These are phyloP conservation scores for Sporothrix humicola DNA, from an alignment of 2,329 filamentous ascomycete genomes.

Conservation along the genomic window DNA sequence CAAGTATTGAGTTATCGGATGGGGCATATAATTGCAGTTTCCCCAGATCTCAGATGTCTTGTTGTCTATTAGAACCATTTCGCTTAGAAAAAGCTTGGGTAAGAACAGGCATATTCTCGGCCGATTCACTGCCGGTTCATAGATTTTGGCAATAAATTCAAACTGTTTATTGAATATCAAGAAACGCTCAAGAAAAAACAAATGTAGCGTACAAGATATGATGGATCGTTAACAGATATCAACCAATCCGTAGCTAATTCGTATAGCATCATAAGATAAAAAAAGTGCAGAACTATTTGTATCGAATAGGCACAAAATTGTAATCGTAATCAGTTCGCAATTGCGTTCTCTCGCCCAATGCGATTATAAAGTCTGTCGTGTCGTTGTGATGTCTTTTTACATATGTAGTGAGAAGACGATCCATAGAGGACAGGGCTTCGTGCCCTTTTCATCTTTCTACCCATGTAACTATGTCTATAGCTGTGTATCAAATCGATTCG, in stretches of 20 bases:
- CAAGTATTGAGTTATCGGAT: background rate
- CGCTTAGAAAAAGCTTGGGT: slow-evolving; percentile 12
- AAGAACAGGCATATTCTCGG: background rate
- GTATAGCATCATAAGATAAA: background rate
- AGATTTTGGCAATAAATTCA: background rate
- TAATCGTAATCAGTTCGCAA: no score
- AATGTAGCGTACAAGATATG: no score
- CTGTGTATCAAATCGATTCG: no score
- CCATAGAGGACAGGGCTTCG: background rate
- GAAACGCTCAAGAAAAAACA: no score
- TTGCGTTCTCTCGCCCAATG: no score
- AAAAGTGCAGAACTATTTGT: background rate
- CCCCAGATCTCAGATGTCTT: background rate
- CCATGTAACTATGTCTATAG: background rate
- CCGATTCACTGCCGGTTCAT: background rate
- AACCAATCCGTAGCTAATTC: no score
- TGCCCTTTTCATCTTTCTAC: background rate
- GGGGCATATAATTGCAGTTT: background rate
- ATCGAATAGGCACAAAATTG: background rate
- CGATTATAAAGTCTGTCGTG: background rate
- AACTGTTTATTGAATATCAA: background rate
- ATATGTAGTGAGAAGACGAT: slow-evolving; percentile 10
- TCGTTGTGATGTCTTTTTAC: background rate
- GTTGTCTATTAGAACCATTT: background rate
- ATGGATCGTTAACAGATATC: no score